phyloP scores from a whole-genome alignment of 1,139 yeast species.

The Pichia sorboxylosa region DNA sequence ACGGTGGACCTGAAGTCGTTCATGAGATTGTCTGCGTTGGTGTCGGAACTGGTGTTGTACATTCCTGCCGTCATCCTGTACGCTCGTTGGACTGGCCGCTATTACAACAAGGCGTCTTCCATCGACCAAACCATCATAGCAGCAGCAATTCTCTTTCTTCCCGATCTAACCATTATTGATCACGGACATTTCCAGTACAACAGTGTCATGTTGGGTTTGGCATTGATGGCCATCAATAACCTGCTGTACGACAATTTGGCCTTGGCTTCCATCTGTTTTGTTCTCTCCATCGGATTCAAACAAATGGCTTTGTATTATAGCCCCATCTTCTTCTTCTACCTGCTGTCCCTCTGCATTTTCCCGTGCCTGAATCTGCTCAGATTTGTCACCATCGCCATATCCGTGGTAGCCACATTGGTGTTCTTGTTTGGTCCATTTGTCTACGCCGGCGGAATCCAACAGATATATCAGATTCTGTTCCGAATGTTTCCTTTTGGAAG shows the following conservation, averaged over 20 bases:
- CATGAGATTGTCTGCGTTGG: constrained; percentile 71
- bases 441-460: constrained; percentile 26
- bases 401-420: constrained; percentile 47
- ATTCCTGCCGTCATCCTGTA: constrained; percentile 72
- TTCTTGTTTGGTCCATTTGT: constrained; percentile 54
- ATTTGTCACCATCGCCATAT: constrained; percentile 46
- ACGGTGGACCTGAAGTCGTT: constrained; percentile 54
- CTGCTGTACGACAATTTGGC: constrained; percentile 52
- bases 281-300: constrained; percentile 69
- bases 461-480: constrained; percentile 25
- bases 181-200: constrained; percentile 97
- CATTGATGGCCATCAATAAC: constrained; percentile 56
- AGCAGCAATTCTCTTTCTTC: constrained; percentile 68
- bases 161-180: constrained; percentile 73
- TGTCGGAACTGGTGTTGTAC: constrained; percentile 64
- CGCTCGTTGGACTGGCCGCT: constrained; percentile 55
- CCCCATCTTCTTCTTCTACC: constrained; percentile 73
- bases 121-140: constrained; percentile 70
- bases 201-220: constrained; percentile 83
- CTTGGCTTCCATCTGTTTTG: constrained; percentile 70
- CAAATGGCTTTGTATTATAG: constrained; percentile 95
- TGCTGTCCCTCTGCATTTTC: constrained; percentile 38
- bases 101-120: constrained; percentile 39
- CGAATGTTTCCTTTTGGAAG: constrained; percentile 87
- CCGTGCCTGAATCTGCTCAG: constrained; percentile 34